Base-by-base conservation (phyloP, 768 basidiomycete species). In the Suillus tomentosus region DNA sequence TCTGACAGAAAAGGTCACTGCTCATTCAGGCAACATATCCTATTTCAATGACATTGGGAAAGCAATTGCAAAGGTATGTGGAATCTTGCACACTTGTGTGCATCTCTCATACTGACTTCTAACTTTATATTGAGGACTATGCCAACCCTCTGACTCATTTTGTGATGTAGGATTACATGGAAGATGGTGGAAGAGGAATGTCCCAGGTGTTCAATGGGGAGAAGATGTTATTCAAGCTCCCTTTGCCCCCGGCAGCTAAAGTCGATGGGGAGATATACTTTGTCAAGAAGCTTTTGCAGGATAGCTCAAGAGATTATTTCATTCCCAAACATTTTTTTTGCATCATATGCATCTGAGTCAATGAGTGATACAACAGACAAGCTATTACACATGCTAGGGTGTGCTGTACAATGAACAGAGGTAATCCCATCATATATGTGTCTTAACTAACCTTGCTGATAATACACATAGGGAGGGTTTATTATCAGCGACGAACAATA, bases 191-290 rank as follows among this genome's bases (percentile, higher is more conserved):
- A 8, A 63, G 60, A 9, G 2, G 19, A 0, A 70, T 76, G 61
- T 70, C 62, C 0, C 66, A 78, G 55, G 70, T 73, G 0, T 72
- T 70, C 60, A 69, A 77, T 48, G 69, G 70, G 3, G 60, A 34
- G 0, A 78, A 78, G 36, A 76, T 76, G 75, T 64, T 76, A 2
- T 34, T 64, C 0, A 73, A 73, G 31, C 69, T 73, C 15, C 75
- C 71, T 2, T 63, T 68, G 1, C 72, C 72, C 4, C 77, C 72
- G 0, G 70, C 70, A 64, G 69, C 76, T 17, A 65, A 53, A 13
- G 61, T 69, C 2, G 42, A 67, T 1, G n/a, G 36, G 0, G 36
- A 66, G 1, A 63, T 76, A 24, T 74, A 66, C 39, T 78, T 70
- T 42, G 55, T 73, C 0, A 47, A 75, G 11, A 67, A 75, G 57